Percentiles rank a stretch among this genome's conserved stretches.
Evolutionary conservation across 2,329 filamentous ascomycete genomes (phyloP).

Genomic region (Microascus cirrosus): DNA sequence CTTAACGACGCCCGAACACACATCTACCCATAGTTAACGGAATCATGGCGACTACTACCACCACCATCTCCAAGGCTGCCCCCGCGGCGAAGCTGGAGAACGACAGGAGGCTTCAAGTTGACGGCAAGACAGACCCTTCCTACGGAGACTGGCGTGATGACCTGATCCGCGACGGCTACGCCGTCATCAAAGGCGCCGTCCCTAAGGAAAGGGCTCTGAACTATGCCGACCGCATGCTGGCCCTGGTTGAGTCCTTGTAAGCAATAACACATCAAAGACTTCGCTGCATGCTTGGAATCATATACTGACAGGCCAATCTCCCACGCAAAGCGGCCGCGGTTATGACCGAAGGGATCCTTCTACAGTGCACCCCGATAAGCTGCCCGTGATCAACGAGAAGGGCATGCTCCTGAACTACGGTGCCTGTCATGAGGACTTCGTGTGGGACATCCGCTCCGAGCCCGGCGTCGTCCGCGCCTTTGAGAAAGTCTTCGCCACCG

Average conservation of each 20-base stretch:
- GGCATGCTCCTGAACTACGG: conserved; percentile 35
- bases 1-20: neutral
- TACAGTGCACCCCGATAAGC: conserved; percentile 23
- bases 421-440: conserved; percentile 34
- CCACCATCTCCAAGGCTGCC: neutral
- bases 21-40: neutral
- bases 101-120: neutral
- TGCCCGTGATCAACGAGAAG: conserved; percentile 32
- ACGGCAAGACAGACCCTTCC: neutral
- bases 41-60: neutral
- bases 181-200: conserved; percentile 8
- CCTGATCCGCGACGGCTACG: conserved; percentile 10
- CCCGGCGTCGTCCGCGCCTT: conserved; percentile 33
- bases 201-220: conserved; percentile 8
- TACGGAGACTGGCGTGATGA: conserved; percentile 22
- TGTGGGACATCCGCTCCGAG: conserved; percentile 35
- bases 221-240: conserved; percentile 18
- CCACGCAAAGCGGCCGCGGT: conserved; percentile 4
- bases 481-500: conserved; percentile 30
- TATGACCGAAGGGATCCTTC: conserved; percentile 15
- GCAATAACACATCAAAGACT: neutral
- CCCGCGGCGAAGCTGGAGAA: neutral
- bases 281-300: no score
- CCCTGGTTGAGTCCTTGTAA: conserved; percentile 10
- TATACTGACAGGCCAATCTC: no score